These are phyloP conservation scores for Alternaria sp. DNA, from an alignment of 2,329 filamentous ascomycete genomes.

Conservation along the genomic window DNA sequence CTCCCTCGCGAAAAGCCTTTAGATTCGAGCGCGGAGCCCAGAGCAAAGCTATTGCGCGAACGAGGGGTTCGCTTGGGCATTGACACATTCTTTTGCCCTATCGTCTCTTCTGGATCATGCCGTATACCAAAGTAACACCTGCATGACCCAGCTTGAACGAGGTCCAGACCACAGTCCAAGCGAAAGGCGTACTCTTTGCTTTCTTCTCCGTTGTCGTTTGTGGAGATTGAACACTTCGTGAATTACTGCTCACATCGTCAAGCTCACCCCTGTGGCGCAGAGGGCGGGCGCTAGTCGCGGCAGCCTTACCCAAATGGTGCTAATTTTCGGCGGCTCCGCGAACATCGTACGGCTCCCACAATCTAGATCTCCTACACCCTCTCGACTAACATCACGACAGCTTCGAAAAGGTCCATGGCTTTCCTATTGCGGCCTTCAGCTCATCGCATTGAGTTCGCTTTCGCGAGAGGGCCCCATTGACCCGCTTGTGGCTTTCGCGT, in stretches of 20 bases:
- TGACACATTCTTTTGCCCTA: neutral
- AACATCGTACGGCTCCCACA: neutral
- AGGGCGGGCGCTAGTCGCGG: neutral
- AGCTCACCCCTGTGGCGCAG: neutral
- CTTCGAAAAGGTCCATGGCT: neutral
- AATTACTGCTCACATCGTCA: neutral
- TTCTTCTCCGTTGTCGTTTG: too few relatives aligned
- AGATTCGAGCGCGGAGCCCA: too few relatives aligned
- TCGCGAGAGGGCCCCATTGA: neutral
- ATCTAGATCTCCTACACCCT: neutral
- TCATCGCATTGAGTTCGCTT: neutral
- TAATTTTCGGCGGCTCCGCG: neutral
- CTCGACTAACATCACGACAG: neutral
- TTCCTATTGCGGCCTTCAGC: neutral
- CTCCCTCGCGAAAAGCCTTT: too few relatives aligned
- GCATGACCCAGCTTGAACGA: too few relatives aligned
- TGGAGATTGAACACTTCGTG: too few relatives aligned
- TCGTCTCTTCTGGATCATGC: too few relatives aligned
- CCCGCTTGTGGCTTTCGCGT: neutral
- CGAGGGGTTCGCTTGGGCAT: neutral
- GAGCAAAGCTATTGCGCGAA: neutral
- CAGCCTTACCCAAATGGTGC: neutral
- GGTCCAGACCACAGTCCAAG: rapidly evolving
- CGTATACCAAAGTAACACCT: too few relatives aligned
- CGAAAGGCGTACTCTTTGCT: too few relatives aligned